Conservation (phyloP, 1,139 yeast species). For the Lodderomyces margitis region DNA sequence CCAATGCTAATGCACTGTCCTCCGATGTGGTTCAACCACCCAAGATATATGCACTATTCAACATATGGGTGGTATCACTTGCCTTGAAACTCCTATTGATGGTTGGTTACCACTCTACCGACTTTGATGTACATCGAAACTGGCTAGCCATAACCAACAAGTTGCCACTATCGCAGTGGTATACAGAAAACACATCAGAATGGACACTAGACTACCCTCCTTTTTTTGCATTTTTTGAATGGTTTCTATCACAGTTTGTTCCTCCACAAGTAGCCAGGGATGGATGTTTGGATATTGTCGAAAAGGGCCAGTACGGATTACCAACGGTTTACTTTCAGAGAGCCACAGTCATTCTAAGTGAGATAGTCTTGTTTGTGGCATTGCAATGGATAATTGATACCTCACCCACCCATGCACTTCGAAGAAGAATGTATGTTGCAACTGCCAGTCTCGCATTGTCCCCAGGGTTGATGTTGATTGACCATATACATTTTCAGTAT, state of each 20-base stretch:
- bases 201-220: slow-evolving; percentile 99
- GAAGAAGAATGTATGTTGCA: slow-evolving; percentile 61
- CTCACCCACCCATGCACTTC: slow-evolving; percentile 30
- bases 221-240: slow-evolving; percentile 93
- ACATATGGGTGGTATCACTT: slow-evolving; percentile 40
- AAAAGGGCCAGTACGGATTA: slow-evolving; percentile 64
- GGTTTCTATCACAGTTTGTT: slow-evolving; percentile 68
- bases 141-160: slow-evolving; percentile 90
- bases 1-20: not conserved
- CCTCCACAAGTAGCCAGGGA: slow-evolving; percentile 64
- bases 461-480: slow-evolving; percentile 86
- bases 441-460: slow-evolving; percentile 82
- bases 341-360: slow-evolving; percentile 74
- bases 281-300: slow-evolving; percentile 75
- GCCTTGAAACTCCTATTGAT: slow-evolving; percentile 38
- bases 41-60: slow-evolving; percentile 28
- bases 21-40: not conserved
- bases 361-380: slow-evolving; percentile 65
- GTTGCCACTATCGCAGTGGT: slow-evolving; percentile 82
- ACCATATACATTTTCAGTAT: slow-evolving; percentile 93
- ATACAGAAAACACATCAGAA: slow-evolving; percentile 75
- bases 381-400: slow-evolving; percentile 70
- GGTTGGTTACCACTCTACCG: slow-evolving; percentile 72
- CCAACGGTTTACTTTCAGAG: slow-evolving; percentile 85
- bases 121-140: slow-evolving; percentile 94